Evolutionary conservation across 495 filamentous ascomycete species (phyloP).

Genomic region (Eremomyces bilateralis): DNA sequence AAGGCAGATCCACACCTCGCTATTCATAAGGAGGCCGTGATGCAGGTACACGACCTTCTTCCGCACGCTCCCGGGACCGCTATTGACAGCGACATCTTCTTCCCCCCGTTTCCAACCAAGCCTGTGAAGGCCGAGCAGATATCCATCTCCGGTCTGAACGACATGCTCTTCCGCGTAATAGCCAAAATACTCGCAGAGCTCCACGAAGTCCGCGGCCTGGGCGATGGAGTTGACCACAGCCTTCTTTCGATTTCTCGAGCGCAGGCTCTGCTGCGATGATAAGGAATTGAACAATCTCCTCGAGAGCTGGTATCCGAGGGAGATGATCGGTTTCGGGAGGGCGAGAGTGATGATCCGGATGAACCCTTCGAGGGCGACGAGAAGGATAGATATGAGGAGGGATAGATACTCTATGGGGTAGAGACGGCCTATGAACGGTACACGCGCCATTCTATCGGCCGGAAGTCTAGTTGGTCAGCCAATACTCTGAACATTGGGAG

Average conservation of each 20-base stretch:
- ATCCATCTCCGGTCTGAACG: slow-evolving; percentile 83
- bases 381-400: slow-evolving; percentile 56
- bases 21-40: slow-evolving; percentile 94
- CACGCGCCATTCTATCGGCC: slow-evolving; percentile 33
- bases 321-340: slow-evolving; percentile 48
- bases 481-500: no score
- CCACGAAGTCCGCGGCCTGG: slow-evolving; percentile 67
- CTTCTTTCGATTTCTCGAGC: slow-evolving; percentile 35
- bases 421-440: slow-evolving; percentile 69
- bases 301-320: slow-evolving; percentile 63
- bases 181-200: slow-evolving; percentile 70
- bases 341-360: slow-evolving; percentile 78
- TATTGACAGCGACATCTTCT: slow-evolving; percentile 51
- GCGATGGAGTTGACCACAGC: slow-evolving; percentile 29
- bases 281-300: slow-evolving; percentile 64
- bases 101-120: slow-evolving; percentile 64
- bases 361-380: slow-evolving; percentile 59
- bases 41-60: slow-evolving; percentile 90
- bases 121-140: slow-evolving; percentile 76
- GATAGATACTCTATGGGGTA: slow-evolving; percentile 74
- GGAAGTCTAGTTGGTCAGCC: not conserved
- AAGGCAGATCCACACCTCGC: slow-evolving; percentile 91
- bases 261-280: slow-evolving; percentile 42
- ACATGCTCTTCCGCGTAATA: slow-evolving; percentile 93
- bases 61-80: slow-evolving; percentile 41